Conservation (phyloP, 305 asterid species). For the Coffea humblotiana region DNA sequence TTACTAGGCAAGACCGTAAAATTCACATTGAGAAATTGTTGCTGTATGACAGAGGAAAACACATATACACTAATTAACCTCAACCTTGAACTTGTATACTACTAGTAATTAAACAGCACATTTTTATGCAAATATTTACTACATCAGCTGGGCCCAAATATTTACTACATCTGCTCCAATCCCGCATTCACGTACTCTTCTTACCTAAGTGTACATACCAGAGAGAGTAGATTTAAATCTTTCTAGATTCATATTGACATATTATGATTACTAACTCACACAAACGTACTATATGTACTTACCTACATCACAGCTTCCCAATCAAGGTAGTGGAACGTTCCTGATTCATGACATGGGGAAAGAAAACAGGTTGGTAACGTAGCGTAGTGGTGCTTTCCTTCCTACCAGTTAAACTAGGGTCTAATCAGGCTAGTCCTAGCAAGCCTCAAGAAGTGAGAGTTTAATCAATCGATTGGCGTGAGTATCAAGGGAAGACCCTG, state of each 20-base stretch:
- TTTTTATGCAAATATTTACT: no score
- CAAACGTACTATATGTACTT: background rate
- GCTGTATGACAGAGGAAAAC: no score
- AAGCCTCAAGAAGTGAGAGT: background rate
- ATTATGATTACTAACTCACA: background rate
- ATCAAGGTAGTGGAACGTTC: background rate
- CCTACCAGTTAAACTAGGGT: background rate
- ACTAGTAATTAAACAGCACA: no score
- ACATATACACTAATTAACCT: no score
- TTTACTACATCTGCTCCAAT: no score
- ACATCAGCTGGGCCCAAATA: no score
- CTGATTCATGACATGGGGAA: background rate
- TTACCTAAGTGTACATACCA: no score
- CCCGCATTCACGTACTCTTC: no score
- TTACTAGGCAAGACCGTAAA: no score
- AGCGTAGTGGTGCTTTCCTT: background rate
- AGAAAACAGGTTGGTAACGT: background rate
- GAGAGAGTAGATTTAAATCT: background rate
- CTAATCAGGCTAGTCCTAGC: background rate
- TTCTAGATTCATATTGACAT: background rate
- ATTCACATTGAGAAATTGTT: no score
- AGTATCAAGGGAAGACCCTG: constrained; percentile 73
- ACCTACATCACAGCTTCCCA: background rate
- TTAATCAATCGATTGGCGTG: constrained; percentile 8
- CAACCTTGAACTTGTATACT: no score